Base-by-base conservation (phyloP, 2,329 filamentous ascomycete species). In the Epicoccum sorghinum region DNA sequence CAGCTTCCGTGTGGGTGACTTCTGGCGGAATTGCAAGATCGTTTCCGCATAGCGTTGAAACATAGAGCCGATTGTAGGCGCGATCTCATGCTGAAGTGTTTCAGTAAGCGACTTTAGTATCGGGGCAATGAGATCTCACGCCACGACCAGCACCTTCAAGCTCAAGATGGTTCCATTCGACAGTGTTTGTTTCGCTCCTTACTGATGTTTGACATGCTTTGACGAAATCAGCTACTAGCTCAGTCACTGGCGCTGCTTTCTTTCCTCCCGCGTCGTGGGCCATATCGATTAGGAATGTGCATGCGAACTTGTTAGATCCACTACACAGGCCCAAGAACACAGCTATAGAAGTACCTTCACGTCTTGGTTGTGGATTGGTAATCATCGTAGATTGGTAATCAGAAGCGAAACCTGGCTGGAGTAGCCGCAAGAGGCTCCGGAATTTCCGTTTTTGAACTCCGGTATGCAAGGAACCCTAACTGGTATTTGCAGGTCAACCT, bases 71-170 rank as follows among this genome's bases (percentile, higher is more conserved):
- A 49, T 49, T 25, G 46, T 49, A 42, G 46, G 46, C 27, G 46
- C 46, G 12, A 36, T 42, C 22, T 49, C 46, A 42, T 49, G 46
- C 46, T 49, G 13, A 10, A 35, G 14, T 3, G 18, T 27, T 23
- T 41, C 30, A 41, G 29, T 33, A n/a, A 40, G 30, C 23, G 7
- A 24, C 2, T 33, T 32, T 29, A 24, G 36, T 30, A 40, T 18
- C 10, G 1, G 33, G 22, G 27, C 13, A 3, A 32, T 8, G 22
- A 24, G 32, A 40, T 40, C 25, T 41, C 33, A 40, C 45, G 29
- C 45, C 45, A 48, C 45, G 45, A 32, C 45, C 45, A 40, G 36
- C 46, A 36, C 46, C 46, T 49, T 49, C 46, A 49, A 49, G 46
- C 46, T 42, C 46, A 36, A 49, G 46, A 49, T 41, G 36, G 13